phyloP scores from a whole-genome alignment of 2,329 filamentous ascomycete species.

The Hypoxylon sp. region DNA sequence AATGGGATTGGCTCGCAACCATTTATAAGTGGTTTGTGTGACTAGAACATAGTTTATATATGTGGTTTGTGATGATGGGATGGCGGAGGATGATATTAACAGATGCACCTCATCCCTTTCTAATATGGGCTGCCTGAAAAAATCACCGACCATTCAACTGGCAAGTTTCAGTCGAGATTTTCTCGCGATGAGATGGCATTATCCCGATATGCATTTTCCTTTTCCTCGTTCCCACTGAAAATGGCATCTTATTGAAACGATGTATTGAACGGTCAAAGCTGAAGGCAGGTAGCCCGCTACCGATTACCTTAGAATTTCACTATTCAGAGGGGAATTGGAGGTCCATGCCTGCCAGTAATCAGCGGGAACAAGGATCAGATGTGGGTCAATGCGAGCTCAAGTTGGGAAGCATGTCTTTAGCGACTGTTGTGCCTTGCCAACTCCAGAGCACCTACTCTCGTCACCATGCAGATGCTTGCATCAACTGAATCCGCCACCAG shows the following conservation, averaged over 20 bases:
- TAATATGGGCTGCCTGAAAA: slow-evolving; percentile 8
- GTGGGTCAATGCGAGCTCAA: slow-evolving; percentile 22
- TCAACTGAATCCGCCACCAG: slow-evolving; percentile 16
- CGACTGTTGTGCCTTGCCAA: slow-evolving; percentile 18
- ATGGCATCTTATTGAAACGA: slow-evolving; percentile 17
- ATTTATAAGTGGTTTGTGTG: slow-evolving; percentile 20
- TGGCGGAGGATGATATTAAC: slow-evolving; percentile 3
- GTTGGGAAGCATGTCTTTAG: slow-evolving; percentile 16
- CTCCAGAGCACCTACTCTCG: slow-evolving; percentile 11
- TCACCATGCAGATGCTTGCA: slow-evolving; percentile 37
- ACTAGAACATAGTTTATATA: slow-evolving; percentile 10
- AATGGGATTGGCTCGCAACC: neutral
- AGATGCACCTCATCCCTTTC: slow-evolving; percentile 1
- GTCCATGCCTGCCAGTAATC: slow-evolving; percentile 41
- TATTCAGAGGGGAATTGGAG: slow-evolving; percentile 14
- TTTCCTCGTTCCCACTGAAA: neutral
- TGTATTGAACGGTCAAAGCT: slow-evolving; percentile 25
- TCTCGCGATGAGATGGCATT: neutral
- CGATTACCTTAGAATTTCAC: slow-evolving; percentile 11
- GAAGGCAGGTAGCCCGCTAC: slow-evolving; percentile 14
- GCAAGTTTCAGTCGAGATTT: neutral
- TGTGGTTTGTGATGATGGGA: slow-evolving; percentile 3
- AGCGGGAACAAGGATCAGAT: slow-evolving; percentile 38
- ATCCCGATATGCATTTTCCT: neutral
- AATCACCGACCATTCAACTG: neutral